Conservation (phyloP, 495 filamentous ascomycete species). For the Talaromyces trachyspermus region DNA sequence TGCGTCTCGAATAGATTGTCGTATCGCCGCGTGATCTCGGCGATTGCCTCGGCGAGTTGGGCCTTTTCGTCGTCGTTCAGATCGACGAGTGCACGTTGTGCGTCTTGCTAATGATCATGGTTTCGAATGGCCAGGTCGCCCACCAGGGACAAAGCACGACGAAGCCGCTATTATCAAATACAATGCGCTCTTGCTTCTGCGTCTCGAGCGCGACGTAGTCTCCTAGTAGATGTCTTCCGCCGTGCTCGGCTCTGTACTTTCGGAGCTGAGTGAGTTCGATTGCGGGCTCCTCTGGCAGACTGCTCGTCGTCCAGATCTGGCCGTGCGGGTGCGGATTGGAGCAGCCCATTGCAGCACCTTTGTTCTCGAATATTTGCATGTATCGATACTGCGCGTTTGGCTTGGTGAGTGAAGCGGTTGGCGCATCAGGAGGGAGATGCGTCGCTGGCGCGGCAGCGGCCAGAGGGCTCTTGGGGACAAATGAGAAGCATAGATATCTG, state of each 20-base stretch:
- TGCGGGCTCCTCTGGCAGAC: constrained; percentile 78
- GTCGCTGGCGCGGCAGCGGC: constrained; percentile 39
- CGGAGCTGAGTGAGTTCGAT: constrained; percentile 69
- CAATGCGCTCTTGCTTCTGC: constrained; percentile 72
- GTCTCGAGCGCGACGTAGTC: constrained; percentile 84
- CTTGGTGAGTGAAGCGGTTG: constrained; percentile 34
- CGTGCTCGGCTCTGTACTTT: constrained; percentile 66
- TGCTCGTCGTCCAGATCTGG: constrained; percentile 90
- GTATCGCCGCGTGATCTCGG: constrained; percentile 81
- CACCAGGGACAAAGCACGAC: constrained; percentile 91
- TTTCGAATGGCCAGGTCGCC: constrained; percentile 95
- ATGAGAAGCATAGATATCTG: constrained; percentile 75
- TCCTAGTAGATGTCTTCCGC: constrained; percentile 63
- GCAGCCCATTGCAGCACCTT: constrained; percentile 96
- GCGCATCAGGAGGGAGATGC: constrained; percentile 40
- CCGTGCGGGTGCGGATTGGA: constrained; percentile 98
- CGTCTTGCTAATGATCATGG: constrained; percentile 76
- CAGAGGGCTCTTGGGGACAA: constrained; percentile 64
- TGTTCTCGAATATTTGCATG: constrained; percentile 99
- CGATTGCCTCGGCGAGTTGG: constrained; percentile 72
- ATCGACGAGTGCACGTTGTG: constrained; percentile 77
- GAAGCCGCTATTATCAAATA: constrained; percentile 79
- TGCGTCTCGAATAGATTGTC: constrained; percentile 96
- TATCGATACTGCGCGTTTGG: constrained; percentile 80
- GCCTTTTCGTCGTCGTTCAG: constrained; percentile 58